A percentile compares a stretch with the other conserved stretches of the same genome.
Evolutionary conservation across 2,329 filamentous ascomycete genomes (phyloP).

Genomic region (Pseudocercospora fijiensis): DNA sequence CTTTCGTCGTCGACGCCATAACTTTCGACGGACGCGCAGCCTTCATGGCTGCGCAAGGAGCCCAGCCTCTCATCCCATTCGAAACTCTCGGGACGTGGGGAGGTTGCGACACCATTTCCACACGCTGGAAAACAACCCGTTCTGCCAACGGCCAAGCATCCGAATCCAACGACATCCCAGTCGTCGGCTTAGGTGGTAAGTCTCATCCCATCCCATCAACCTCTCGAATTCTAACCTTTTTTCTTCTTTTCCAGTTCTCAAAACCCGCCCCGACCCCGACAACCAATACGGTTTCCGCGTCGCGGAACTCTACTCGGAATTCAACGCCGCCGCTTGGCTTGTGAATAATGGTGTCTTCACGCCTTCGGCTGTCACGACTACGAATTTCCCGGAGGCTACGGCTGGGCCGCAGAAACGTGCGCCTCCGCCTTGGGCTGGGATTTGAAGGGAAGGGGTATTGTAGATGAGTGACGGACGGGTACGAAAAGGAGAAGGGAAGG

Average conservation of each 20-base stretch:
- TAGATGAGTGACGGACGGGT: conserved; percentile 1
- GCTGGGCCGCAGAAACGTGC: conserved; percentile 15
- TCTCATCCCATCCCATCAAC: not conserved
- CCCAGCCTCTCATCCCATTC: conserved; percentile 35
- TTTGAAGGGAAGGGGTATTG: not conserved
- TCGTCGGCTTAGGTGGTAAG: conserved; percentile 21
- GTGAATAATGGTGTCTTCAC: conserved; percentile 34
- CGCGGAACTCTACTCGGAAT: conserved; percentile 33
- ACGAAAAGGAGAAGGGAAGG: not conserved
- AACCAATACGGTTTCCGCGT: conserved; percentile 34
- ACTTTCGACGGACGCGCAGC: conserved; percentile 30
- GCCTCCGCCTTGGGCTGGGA: conserved; percentile 7
- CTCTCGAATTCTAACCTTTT: not conserved
- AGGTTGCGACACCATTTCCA: conserved; percentile 31
- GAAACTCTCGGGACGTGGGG: conserved; percentile 33
- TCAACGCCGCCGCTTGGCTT: conserved; percentile 37
- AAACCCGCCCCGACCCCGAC: conserved; percentile 27
- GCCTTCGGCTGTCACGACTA: conserved; percentile 25
- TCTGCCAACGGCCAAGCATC: conserved; percentile 31
- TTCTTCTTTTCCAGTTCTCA: conserved; percentile 15
- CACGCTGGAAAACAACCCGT: conserved; percentile 32
- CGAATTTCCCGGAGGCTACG: conserved; percentile 20
- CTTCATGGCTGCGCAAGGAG: conserved; percentile 35
- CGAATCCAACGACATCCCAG: conserved; percentile 28
- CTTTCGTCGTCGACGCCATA: conserved; percentile 29